A percentile compares a stretch with the other conserved stretches of the same genome.
These are phyloP conservation scores for Ceratopteris richardii DNA, from an alignment of 75 land plant genomes.

Conservation along the genomic window DNA sequence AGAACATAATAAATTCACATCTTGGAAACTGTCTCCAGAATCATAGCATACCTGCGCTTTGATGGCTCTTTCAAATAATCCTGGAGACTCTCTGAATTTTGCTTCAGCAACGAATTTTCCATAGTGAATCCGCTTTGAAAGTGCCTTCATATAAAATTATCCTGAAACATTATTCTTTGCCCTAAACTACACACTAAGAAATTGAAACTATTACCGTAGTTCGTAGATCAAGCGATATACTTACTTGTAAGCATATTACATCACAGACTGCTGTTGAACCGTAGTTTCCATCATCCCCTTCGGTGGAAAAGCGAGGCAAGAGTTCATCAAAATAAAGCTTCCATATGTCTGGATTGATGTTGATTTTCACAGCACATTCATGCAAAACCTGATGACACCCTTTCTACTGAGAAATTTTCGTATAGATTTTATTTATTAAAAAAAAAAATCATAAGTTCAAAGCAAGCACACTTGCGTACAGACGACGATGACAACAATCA, in stretches of 20 bases:
- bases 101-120: slow-evolving; percentile 93
- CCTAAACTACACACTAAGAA: background rate
- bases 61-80: slow-evolving; percentile 53
- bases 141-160: slow-evolving; percentile 47
- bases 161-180: background rate
- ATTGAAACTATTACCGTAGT: background rate
- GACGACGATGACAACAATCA: too few species aligned
- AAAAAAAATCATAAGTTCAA: background rate
- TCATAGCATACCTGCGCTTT: slow-evolving; percentile 45
- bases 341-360: slow-evolving; percentile 52
- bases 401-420: too few species aligned
- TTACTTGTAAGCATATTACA: slow-evolving; percentile 75
- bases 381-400: slow-evolving; percentile 47
- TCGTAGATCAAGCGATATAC: too few species aligned
- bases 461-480: background rate
- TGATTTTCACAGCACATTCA: slow-evolving; percentile 48
- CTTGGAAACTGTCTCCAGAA: background rate
- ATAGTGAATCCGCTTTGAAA: slow-evolving; percentile 89
- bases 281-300: slow-evolving; percentile 96
- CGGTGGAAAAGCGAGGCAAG: slow-evolving; percentile 43
- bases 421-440: too few species aligned
- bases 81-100: slow-evolving; percentile 60
- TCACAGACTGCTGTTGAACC: slow-evolving; percentile 68
- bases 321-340: slow-evolving; percentile 49
- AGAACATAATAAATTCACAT: background rate